These are phyloP conservation scores for Cucumis cinereus DNA, from an alignment of 306 rosid species.

Conservation along the genomic window DNA sequence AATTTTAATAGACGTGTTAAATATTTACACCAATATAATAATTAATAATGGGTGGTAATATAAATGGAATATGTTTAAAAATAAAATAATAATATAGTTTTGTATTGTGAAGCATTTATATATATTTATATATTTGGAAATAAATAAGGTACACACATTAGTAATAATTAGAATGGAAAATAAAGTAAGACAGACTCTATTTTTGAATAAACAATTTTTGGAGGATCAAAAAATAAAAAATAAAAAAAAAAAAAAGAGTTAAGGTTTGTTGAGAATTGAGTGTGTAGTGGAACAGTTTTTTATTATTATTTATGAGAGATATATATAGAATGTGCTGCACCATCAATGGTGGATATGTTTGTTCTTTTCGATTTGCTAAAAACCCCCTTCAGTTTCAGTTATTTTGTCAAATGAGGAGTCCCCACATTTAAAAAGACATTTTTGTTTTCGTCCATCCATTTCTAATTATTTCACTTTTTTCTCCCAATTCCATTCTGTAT, in stretches of 20 bases:
- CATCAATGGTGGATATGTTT: conserved; percentile 25
- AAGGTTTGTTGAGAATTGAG: not conserved
- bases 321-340: conserved; percentile 1
- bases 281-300: conserved; percentile 14
- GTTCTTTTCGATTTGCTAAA: not conserved
- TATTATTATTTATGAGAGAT: not conserved
- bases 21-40: not conserved
- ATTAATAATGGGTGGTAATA: not conserved
- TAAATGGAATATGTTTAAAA: not conserved
- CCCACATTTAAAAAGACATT: conserved; percentile 1
- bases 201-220: not conserved
- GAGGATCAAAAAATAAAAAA: not conserved
- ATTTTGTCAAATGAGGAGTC: not conserved
- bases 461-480: conserved; percentile 12
- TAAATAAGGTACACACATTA: not conserved
- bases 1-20: not conserved
- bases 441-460: conserved; percentile 28
- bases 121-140: not conserved
- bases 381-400: not conserved
- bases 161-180: not conserved
- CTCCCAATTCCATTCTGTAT: no score
- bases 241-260: no score
- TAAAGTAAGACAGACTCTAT: not conserved
- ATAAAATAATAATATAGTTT: no score
- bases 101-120: not conserved